Evolutionary conservation across 768 basidiomycete genomes (phyloP).

Genomic region (Termitomyces sp.): DNA sequence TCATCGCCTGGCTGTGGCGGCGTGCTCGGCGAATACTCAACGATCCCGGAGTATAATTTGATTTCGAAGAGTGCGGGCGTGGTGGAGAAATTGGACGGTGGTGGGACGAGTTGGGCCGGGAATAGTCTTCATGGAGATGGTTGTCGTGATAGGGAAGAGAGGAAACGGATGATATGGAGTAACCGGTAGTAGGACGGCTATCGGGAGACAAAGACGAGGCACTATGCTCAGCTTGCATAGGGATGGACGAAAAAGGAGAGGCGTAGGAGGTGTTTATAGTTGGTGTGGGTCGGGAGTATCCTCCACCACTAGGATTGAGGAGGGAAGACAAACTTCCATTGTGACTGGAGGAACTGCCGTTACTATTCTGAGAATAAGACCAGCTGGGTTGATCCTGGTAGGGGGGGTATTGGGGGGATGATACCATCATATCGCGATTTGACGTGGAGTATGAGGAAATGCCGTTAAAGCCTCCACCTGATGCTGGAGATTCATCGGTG

Average conservation of each 20-base stretch:
- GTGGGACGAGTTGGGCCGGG: slow-evolving; percentile 71
- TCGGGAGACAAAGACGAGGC: slow-evolving; percentile 79
- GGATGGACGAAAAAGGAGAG: slow-evolving; percentile 66
- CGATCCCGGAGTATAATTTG: slow-evolving; percentile 46
- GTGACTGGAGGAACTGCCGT: slow-evolving; percentile 56
- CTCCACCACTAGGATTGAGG: slow-evolving; percentile 65
- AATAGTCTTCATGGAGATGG: slow-evolving; percentile 55
- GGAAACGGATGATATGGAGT: slow-evolving; percentile 81
- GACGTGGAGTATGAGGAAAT: slow-evolving; percentile 42
- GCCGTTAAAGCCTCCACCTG: slow-evolving; percentile 35
- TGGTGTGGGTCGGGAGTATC: slow-evolving; percentile 56
- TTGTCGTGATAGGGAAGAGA: slow-evolving; percentile 70
- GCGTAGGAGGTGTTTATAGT: slow-evolving; percentile 73
- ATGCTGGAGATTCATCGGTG: slow-evolving; percentile 63
- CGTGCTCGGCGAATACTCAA: slow-evolving; percentile 70
- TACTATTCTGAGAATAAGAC: slow-evolving; percentile 43
- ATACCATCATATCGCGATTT: slow-evolving; percentile 37
- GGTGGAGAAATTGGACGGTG: slow-evolving; percentile 68
- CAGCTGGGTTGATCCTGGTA: slow-evolving; percentile 57
- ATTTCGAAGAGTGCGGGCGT: slow-evolving; percentile 61
- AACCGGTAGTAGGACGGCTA: slow-evolving; percentile 81
- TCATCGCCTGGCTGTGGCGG: slow-evolving; percentile 84
- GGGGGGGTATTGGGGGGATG: slow-evolving; percentile 59
- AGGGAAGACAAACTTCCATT: slow-evolving; percentile 76
- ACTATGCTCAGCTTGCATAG: slow-evolving; percentile 63